Evolutionary conservation across 2,329 filamentous ascomycete genomes (phyloP), one percentile per base, ranked within the genome.

Genomic region (Hymenoscyphus scutula): DNA sequence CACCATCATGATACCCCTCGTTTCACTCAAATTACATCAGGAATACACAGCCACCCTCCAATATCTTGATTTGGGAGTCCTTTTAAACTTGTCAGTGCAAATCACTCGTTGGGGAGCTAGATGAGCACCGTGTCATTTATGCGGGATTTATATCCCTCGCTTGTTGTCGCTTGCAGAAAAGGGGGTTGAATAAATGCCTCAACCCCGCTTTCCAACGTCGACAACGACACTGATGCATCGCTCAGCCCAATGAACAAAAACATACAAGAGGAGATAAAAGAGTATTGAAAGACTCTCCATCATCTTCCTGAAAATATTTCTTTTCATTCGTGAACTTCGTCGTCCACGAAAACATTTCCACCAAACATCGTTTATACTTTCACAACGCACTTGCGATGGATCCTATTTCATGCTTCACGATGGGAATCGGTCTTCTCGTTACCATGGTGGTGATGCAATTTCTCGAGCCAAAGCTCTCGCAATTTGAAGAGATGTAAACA

Each of bases 371-470:
- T 17, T 3, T 23, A 23, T 11, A 48, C 1, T 25, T 48, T 10
- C 19, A 34, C 11, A 11, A 3, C n/a, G n/a, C 41, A 23, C 41
- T 48, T 23, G 11, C 19, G 32, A 68, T 67, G 63, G 66, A 65
- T 19, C 53, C 56, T 15, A n/a, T 69, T 29, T 59, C 65, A 15
- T 68, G 62, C 37, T 37, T 68, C 41, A 51, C 64, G 13, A 59
- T 68, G 41, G 68, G 65, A 6, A 1, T 66, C n/a, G 65, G 61
- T 7, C 51, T 68, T 10, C 62, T 65, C 19, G 57, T 68, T 30
- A 64, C 61, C 41, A 62, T 68, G 62, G 64, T 68, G 11, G 57
- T 66, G n/a, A 27, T 65, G 15, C 59, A 67, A 54, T 67, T 68
- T 41, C 29, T 66, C 7, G 62, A 56, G 53, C 19, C 27, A 48